Evolutionary conservation across 139 green algal genomes (phyloP), one percentile per base, ranked within the genome.

Genomic region (Chlamydomonas sp.): DNA sequence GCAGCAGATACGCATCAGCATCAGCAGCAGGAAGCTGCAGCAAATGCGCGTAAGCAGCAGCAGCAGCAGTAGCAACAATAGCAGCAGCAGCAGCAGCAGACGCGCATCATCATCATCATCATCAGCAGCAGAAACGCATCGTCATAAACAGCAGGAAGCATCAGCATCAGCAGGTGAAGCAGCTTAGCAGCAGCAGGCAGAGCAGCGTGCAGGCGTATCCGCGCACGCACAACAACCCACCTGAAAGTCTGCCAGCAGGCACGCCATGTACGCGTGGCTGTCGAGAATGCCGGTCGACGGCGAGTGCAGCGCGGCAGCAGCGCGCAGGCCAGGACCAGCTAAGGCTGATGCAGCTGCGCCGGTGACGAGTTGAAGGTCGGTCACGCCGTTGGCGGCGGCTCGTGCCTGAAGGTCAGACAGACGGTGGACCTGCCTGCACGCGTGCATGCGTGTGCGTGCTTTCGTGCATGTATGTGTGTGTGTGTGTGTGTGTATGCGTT

Each of bases 281-380:
- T 92, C 87, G 1, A 96, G 20, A 30, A 96, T 91, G 69, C 88
- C 90, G 2, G 91, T 95, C 31, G 74, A 87, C 1, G 91, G 89
- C 24, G 91, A 96, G 47, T 87, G 75, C 68, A 96, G 67, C 2
- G 82, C 91, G 0, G 81, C 90, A 8, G 48, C 36, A 65, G 72
- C 84, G 0, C 34, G 35, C 30, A 92, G 73, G 13, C 64, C 80
- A 1, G 90, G 91, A 82, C 96, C n/a, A n/a, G n/a, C 89, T 74
- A 92, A 59, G 2, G 36, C 37, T 2, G 6, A 22, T 4, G 72
- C 86, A 33, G 90, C 76, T 2, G 35, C n/a, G 2, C 13, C 54
- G 5, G 71, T 76, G 3, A 97, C 65, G 69, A 76, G 73, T 58
- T 76, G 33, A 58, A 96, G 75, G 70, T 93, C 87, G 8, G 59